phyloP scores from a whole-genome alignment of 106 monocot genomes.

The Gastrodia elata region DNA sequence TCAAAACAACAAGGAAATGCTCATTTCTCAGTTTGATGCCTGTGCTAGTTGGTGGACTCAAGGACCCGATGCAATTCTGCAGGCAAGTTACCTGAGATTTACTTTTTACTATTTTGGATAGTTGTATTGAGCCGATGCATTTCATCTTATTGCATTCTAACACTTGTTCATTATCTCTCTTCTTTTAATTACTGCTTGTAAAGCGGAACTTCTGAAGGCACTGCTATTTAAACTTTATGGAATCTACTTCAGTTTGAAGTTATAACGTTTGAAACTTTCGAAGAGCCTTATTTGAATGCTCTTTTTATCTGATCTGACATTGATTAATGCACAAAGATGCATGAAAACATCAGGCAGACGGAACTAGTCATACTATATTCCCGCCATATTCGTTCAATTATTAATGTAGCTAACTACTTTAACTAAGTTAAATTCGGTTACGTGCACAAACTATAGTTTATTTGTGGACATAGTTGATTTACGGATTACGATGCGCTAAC shows the following conservation, averaged over 20 bases:
- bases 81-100: constrained; percentile 34
- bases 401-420: not conserved
- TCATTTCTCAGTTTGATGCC: constrained; percentile 92
- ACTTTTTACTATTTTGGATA: not conserved
- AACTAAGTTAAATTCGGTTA: not conserved
- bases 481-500: no score
- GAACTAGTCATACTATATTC: not conserved
- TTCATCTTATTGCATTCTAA: not conserved
- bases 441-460: not conserved
- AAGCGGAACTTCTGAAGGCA: not conserved
- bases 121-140: not conserved
- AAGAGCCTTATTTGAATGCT: not conserved
- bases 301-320: not conserved
- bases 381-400: not conserved
- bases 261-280: not conserved
- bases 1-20: constrained; percentile 32
- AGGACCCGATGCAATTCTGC: constrained; percentile 85
- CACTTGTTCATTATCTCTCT: not conserved
- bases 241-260: not conserved
- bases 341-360: not conserved
- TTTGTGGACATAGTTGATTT: not conserved
- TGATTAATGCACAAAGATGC: not conserved
- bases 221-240: not conserved
- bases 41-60: constrained; percentile 99
- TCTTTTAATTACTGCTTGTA: not conserved